These are phyloP conservation scores for Heliamphora pulchella DNA, from an alignment of 179 eudicot genomes.

Conservation along the genomic window DNA sequence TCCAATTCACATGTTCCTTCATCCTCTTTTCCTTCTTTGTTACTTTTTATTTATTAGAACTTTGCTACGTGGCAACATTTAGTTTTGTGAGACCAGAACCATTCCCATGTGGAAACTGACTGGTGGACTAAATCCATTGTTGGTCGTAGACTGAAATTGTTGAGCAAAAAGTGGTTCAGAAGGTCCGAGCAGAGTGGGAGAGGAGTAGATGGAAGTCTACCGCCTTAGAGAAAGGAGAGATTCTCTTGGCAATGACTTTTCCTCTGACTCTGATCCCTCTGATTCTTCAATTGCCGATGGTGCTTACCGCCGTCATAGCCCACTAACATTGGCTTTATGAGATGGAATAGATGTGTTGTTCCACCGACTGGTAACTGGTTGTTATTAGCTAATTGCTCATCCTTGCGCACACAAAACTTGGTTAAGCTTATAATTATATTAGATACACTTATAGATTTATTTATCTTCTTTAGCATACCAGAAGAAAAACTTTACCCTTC, in stretches of 20 bases:
- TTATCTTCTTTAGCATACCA: background rate
- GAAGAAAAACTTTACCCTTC: background rate
- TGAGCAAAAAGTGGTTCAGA: too few relatives aligned
- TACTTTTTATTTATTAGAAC: background rate
- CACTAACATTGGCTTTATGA: background rate
- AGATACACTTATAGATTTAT: background rate
- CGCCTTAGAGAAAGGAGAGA: too few relatives aligned
- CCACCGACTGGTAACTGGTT: background rate
- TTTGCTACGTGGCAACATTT: background rate
- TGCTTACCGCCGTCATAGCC: too few relatives aligned
- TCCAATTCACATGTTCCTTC: too few relatives aligned
- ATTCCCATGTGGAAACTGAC: background rate
- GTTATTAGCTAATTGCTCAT: background rate
- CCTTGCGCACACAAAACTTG: background rate
- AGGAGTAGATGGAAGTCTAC: too few relatives aligned
- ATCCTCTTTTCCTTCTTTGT: too few relatives aligned
- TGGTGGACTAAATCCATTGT: background rate
- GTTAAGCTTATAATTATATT: constrained; percentile 3
- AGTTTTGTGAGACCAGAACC: background rate
- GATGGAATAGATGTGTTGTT: constrained; percentile 2
- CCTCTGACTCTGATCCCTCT: too few relatives aligned
- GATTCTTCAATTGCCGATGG: too few relatives aligned
- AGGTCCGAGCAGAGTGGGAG: too few relatives aligned
- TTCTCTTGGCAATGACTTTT: too few relatives aligned
- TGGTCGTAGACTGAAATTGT: too few relatives aligned